Evolutionary conservation across 257 asterid species (phyloP).

Genomic region (Mitragyna speciosa): DNA sequence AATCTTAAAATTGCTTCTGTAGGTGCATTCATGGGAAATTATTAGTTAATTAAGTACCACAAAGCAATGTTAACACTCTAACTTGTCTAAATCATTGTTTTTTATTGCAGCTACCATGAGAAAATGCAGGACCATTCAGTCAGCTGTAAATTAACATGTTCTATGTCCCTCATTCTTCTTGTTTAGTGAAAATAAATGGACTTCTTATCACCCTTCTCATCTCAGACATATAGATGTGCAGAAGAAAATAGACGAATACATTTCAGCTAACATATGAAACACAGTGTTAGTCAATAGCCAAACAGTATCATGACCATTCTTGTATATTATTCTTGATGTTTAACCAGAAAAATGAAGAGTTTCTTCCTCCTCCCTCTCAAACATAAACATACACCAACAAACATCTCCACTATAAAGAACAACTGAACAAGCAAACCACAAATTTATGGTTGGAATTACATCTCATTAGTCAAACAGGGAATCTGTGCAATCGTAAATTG

Average conservation of each 20-base stretch:
- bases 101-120: background rate
- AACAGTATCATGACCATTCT: slow-evolving; percentile 2
- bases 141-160: background rate
- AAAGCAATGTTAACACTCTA: background rate
- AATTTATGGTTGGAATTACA: background rate
- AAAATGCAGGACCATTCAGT: background rate
- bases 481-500: background rate
- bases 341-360: background rate
- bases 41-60: background rate
- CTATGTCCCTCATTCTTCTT: background rate
- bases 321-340: background rate
- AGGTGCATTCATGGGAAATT: background rate
- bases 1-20: background rate
- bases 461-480: background rate
- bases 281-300: background rate
- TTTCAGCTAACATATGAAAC: background rate
- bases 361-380: background rate
- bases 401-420: too few species aligned
- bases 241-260: background rate
- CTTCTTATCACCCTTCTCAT: background rate
- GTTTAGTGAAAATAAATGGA: background rate
- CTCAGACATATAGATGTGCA: background rate
- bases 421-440: background rate
- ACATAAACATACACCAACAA: background rate
- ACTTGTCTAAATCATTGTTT: background rate